Percentiles rank a stretch among this genome's conserved stretches.
These are phyloP conservation scores for Aspergillus candidus DNA, from an alignment of 2,329 filamentous ascomycete species.

Conservation along the genomic window DNA sequence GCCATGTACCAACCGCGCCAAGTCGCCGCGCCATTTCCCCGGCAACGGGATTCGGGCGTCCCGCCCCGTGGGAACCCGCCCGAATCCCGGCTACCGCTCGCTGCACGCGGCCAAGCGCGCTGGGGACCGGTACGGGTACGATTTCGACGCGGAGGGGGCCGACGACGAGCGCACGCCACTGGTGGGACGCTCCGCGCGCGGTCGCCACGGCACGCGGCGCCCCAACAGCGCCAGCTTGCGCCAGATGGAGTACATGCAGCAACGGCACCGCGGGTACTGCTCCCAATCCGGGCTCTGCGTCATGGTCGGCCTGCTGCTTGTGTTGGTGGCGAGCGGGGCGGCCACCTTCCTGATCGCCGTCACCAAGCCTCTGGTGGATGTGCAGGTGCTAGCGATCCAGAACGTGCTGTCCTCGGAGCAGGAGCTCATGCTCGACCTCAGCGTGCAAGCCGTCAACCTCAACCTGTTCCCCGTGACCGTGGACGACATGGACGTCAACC, in stretches of 20 bases:
- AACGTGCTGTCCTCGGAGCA: slow-evolving; percentile 92
- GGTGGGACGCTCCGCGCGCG: slow-evolving; percentile 57
- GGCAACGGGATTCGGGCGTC: slow-evolving; percentile 55
- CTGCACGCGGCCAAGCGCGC: slow-evolving; percentile 48
- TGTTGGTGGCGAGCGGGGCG: slow-evolving; percentile 76
- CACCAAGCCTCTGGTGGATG: slow-evolving; percentile 75
- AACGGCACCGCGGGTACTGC: slow-evolving; percentile 58
- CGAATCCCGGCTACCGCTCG: slow-evolving; percentile 44
- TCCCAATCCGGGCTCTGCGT: slow-evolving; percentile 80
- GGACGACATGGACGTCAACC: slow-evolving; percentile 77
- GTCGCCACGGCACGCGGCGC: slow-evolving; percentile 48
- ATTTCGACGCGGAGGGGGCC: slow-evolving; percentile 74
- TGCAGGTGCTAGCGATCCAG: slow-evolving; percentile 72
- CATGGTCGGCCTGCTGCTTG: slow-evolving; percentile 71
- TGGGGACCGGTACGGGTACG: slow-evolving; percentile 63
- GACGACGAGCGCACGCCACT: slow-evolving; percentile 87
- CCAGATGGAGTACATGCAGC: slow-evolving; percentile 68
- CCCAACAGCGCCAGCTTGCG: slow-evolving; percentile 54
- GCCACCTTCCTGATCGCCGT: slow-evolving; percentile 87
- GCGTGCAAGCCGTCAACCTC: slow-evolving; percentile 82
- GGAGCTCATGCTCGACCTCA: slow-evolving; percentile 88
- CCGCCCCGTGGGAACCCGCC: slow-evolving; percentile 64
- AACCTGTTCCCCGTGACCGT: slow-evolving; percentile 87
- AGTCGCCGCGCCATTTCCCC: slow-evolving; percentile 51
- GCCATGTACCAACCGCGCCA: slow-evolving; percentile 56